These are phyloP conservation scores for Mycoemilia scoparia DNA, from an alignment of 192 early-diverging fungal genomes.

Conservation along the genomic window DNA sequence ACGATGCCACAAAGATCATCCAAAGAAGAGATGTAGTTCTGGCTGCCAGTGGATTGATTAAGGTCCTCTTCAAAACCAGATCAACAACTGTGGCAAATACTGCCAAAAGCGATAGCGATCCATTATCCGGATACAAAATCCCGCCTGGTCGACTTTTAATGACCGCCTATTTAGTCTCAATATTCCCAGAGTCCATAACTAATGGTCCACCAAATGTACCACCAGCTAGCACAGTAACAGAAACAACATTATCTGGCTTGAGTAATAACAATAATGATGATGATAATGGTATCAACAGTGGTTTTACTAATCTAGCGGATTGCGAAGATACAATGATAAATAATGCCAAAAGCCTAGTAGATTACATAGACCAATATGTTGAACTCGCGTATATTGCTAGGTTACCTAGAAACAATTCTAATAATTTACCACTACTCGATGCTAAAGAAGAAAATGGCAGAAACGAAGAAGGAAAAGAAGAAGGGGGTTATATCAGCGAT, in stretches of 20 bases:
- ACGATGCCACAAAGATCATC: constrained; percentile 14
- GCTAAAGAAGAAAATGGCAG: constrained; percentile 12
- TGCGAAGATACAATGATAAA: too few relatives aligned
- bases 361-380: neutral
- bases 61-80: constrained; percentile 1
- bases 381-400: constrained; percentile 16
- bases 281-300: too few relatives aligned
- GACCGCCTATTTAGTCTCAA: neutral
- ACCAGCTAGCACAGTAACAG: too few relatives aligned
- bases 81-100: neutral
- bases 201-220: neutral
- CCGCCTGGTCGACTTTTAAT: neutral
- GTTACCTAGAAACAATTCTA: constrained; percentile 7
- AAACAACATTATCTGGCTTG: too few relatives aligned
- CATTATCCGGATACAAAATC: neutral
- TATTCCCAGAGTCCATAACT: neutral
- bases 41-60: constrained; percentile 6
- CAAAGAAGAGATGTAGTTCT: constrained; percentile 4
- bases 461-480: constrained; percentile 8
- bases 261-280: too few relatives aligned
- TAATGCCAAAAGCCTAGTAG: too few relatives aligned
- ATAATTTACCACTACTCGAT: constrained; percentile 8
- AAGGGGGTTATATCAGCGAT: constrained; percentile 6
- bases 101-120: neutral
- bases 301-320: too few relatives aligned